These are phyloP conservation scores for Nemania diffusa DNA, from an alignment of 2,329 filamentous ascomycete species.

Conservation along the genomic window DNA sequence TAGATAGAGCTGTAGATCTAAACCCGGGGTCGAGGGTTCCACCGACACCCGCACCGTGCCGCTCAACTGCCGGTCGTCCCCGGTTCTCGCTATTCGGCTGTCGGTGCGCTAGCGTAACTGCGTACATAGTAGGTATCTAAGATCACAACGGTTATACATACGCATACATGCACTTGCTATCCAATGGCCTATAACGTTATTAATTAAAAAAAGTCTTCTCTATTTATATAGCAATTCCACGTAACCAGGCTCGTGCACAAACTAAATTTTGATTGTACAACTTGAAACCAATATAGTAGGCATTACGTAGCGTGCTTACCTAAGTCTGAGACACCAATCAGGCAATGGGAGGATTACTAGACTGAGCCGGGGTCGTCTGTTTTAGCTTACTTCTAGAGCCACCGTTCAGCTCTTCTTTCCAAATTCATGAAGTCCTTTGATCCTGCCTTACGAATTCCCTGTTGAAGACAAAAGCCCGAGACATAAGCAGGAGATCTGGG, in stretches of 20 bases:
- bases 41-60: constrained; percentile 33
- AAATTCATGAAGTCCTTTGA: constrained; percentile 23
- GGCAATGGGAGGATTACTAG: constrained; percentile 23
- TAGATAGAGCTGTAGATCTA: neutral
- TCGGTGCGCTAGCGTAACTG: constrained; percentile 28
- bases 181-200: too few species aligned
- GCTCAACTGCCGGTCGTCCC: constrained; percentile 27
- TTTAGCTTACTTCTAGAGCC: constrained; percentile 12
- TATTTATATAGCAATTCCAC: neutral
- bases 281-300: neutral
- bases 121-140: too few species aligned
- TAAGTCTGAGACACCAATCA: constrained; percentile 16
- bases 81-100: constrained; percentile 30
- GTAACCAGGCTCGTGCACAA: neutral
- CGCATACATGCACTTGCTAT: too few species aligned
- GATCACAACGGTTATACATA: neutral
- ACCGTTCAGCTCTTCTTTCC: constrained; percentile 18
- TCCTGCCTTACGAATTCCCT: constrained; percentile 16
- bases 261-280: neutral
- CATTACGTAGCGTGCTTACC: neutral
- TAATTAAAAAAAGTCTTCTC: too few species aligned
- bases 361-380: constrained; percentile 9
- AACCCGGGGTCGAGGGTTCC: constrained; percentile 16
- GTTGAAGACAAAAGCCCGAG: neutral
- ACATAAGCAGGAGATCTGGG: too few species aligned